A percentile compares a stretch with the other conserved stretches of the same genome.
These are phyloP conservation scores for Andalucia godoyi DNA, from an alignment of 78 protist genomes.

Conservation along the genomic window DNA sequence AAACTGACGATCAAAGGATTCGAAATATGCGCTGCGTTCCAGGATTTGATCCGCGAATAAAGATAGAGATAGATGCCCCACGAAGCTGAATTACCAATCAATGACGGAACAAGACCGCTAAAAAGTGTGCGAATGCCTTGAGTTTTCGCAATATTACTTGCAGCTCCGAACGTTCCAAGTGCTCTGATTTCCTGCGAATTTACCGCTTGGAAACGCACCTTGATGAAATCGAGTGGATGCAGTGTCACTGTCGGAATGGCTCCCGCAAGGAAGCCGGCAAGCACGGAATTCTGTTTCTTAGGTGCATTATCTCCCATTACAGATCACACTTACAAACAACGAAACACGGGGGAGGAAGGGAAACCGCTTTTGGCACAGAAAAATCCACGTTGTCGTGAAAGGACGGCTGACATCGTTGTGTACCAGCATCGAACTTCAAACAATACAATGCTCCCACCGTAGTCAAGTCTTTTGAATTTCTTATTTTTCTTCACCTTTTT, in stretches of 20 bases:
- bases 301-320: too few relatives aligned
- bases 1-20: too few relatives aligned
- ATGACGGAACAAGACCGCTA: conserved; percentile 9
- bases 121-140: conserved; percentile 13
- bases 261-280: neutral
- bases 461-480: too few relatives aligned
- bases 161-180: neutral
- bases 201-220: neutral
- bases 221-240: conserved; percentile 11
- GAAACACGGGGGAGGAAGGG: too few relatives aligned
- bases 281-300: too few relatives aligned
- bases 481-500: too few relatives aligned
- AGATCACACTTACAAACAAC: too few relatives aligned
- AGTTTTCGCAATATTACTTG: neutral
- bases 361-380: too few relatives aligned
- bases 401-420: too few relatives aligned
- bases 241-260: neutral
- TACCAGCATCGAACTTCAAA: too few relatives aligned
- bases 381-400: too few relatives aligned
- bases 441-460: too few relatives aligned
- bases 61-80: neutral
- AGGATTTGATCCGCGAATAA: neutral
- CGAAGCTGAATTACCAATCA: conserved; percentile 1
- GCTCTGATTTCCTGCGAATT: neutral
- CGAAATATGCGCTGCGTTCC: neutral